Conservation (phyloP, 768 basidiomycete species). For the Suillus spraguei region DNA sequence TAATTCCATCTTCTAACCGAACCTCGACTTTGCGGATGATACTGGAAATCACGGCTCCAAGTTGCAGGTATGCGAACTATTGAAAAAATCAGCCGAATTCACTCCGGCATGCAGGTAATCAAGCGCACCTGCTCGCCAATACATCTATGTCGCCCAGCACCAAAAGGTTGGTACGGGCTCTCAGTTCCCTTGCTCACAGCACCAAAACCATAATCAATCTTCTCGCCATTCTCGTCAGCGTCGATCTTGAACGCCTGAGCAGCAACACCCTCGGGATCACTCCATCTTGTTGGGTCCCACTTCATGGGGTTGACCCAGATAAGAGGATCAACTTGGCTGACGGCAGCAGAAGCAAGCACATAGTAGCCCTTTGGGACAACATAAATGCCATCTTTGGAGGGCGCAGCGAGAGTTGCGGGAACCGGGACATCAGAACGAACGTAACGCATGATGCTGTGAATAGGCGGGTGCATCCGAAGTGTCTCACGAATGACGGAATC, state of each 20-base stretch:
- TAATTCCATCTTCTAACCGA: slow-evolving; percentile 52
- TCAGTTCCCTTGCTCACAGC: slow-evolving; percentile 95
- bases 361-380: slow-evolving; percentile 89
- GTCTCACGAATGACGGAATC: slow-evolving; percentile 94
- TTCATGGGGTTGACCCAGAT: slow-evolving; percentile 73
- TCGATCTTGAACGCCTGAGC: slow-evolving; percentile 78
- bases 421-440: slow-evolving; percentile 86
- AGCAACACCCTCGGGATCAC: slow-evolving; percentile 80
- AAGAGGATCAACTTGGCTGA: slow-evolving; percentile 83
- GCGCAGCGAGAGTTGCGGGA: slow-evolving; percentile 78
- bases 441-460: slow-evolving; percentile 94
- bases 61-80: slow-evolving; percentile 93
- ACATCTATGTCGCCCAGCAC: slow-evolving; percentile 94
- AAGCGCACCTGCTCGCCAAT: slow-evolving; percentile 81
- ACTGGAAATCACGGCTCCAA: slow-evolving; percentile 81
- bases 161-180: slow-evolving; percentile 96
- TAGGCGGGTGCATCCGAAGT: slow-evolving; percentile 90
- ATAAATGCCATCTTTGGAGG: slow-evolving; percentile 72
- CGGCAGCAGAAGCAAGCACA: slow-evolving; percentile 85
- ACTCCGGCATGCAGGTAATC: not conserved
- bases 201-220: slow-evolving; percentile 96
- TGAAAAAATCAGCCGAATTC: slow-evolving; percentile 8
- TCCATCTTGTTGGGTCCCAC: slow-evolving; percentile 89
- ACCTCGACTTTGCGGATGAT: slow-evolving; percentile 79
- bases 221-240: slow-evolving; percentile 75